Evolutionary conservation across 176 grass and related monocot species (phyloP), one percentile per base, ranked within the genome.

Genomic region (Chrysopogon serrulatus): DNA sequence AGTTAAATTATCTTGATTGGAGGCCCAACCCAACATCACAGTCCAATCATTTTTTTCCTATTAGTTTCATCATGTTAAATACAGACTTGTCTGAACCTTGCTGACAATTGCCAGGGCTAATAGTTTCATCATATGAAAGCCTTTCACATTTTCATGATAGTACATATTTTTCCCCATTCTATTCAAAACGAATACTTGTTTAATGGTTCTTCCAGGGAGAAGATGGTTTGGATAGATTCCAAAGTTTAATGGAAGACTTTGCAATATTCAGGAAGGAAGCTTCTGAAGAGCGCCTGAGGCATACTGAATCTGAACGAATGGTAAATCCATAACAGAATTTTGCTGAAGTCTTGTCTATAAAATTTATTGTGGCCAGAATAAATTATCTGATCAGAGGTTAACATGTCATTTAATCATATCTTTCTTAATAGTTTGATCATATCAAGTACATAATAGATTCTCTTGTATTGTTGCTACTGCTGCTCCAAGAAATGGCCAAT

Each of bases 241-340:
- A 80, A 64, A 89, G 64, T 16, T 45, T 14, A 73, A 63, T 62
- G 40, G 87, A 89, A 10, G 63, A 81, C 81, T 65, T 32, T 85
- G 71, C 71, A 49, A 35, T 34, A 61, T 30, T 82, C 24, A 85
- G 81, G 83, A 77, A 71, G 33, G 87, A 89, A 82, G 87, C 87
- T 36, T 89, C 77, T 44, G 71, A 77, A 0, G 87, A 89, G 71
- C 82, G 77, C 18, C 70, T 85, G 78, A 85, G 26, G 77, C 53
- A 77, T 30, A 89, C 81, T 43, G 87, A 89, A 85, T 69, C 62
- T 51, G 87, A 85, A 27, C 70, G 71, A 51, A 81, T 89, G 87
- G 87, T 89, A 89, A 76, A 35, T 51, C 49, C 23, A 9, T 27
- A 40, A 24, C 43, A 7, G 5, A 19, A 59, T 67, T 74, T n/a